Base-by-base conservation (phyloP, 2,329 filamentous ascomycete genomes). In the Pseudogymnoascus sp. region DNA sequence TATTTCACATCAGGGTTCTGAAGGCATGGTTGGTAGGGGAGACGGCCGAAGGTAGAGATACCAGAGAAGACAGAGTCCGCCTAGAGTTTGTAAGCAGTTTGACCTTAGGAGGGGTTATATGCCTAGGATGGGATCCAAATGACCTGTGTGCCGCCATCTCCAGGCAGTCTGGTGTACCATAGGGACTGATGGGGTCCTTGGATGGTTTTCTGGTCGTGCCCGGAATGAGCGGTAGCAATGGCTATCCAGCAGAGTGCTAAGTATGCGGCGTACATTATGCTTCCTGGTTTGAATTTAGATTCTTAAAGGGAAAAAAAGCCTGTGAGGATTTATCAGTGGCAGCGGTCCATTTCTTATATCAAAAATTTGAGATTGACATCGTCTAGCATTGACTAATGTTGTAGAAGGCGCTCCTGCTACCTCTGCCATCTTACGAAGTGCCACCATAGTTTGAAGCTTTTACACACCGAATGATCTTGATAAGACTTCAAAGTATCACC, bases 41-140 rank as follows among this genome's bases (percentile, higher is more conserved):
- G 78, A 61, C 90, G 86, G 10, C 90, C 91, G 72, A 95, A 95
- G 6, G 91, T 96, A 0, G 88, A 89, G 71, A 96, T 95, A 29
- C 91, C 91, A 1, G 89, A 93, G 76, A 95, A 96, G 64, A 95
- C 90, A 0, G 90, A 92, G 74, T 96, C 90, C 65, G 90, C 90
- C 88, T 93, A 42, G 7, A 42, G 21, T 35, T 62, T 47, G 35
- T 13, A 16, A 21, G 44, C 14, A 21, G 16, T 37, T 8, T 65
- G 4, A 63, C 37, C 44, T 62, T 66, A 31, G 61, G 19, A 14
- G 14, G 60, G 5, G 7, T 53, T 37, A 11, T 59, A 19, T n/a
- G 16, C 35, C 5, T 19, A 19, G 19, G 19, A 19, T 59, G 38
- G 50, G 50, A 66, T 65, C 38, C 35, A 50, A 66, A 77, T 59